Evolutionary conservation across 495 filamentous ascomycete species (phyloP), one percentile per base, ranked within the genome.

Genomic region (Penicillium taxi): DNA sequence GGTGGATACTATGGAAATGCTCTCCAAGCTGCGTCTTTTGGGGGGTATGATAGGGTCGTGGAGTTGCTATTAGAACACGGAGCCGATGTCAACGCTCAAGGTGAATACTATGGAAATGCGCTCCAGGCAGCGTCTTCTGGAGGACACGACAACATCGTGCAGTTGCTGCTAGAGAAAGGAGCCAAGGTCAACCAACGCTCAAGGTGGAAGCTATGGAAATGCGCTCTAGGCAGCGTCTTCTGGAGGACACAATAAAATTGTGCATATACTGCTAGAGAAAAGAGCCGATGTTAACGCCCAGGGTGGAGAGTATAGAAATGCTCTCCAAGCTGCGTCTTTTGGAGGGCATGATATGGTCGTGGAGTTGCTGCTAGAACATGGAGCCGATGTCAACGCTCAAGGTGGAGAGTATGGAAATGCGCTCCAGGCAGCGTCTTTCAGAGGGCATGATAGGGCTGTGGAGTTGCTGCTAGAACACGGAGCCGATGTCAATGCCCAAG

Each of bases 331-430:
- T 9, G 37, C 37, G 24, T 17, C 21, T 6, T 19, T 14, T 8
- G 6, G 6, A 14, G 29, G 29, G 0, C n/a, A 40, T 21, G 5
- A 19, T 9, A 25, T 2, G 12, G 28, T 40, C 7, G 29, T 40
- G 13, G 0, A 26, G 3, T 21, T 40, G 16, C 9, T 40, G 16
- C 20, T 33, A 6, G 29, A 8, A 20, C 28, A 28, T 26, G 28
- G 21, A n/a, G 29, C 37, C 9, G 18, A 38, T 20, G 37, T 32
- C n/a, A 32, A 33, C 16, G 35, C 35, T 4, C 26, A 38, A 3
- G 17, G 17, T 38, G 35, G 26, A 22, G 1, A 15, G 13, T 35
- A 12, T 18, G 42, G 37, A 17, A 45, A 30, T 37, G 37, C 44
- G 12, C 44, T 47, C 15, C 39, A 41, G 18, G 25, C 26, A 9